phyloP scores from a whole-genome alignment of 2,329 filamentous ascomycete species.

The Fusarium globosum region DNA sequence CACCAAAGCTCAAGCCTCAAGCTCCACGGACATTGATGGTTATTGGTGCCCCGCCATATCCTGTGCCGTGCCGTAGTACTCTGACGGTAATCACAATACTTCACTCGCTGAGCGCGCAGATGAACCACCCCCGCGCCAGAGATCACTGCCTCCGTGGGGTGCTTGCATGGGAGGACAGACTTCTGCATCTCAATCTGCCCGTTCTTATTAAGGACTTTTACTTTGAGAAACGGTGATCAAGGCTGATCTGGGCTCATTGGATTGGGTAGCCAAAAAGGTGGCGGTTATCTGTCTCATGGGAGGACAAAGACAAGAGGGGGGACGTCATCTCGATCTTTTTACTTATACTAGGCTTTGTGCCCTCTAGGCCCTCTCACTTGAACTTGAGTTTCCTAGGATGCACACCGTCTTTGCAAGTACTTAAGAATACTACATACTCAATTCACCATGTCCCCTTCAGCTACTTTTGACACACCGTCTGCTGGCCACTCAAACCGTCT shows the following conservation, averaged over 20 bases:
- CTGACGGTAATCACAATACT: not conserved
- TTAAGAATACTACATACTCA: not conserved
- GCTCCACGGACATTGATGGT: conserved; percentile 12
- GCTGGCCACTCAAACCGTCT: conserved; percentile 39
- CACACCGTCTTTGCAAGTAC: conserved; percentile 25
- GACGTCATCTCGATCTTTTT: conserved; percentile 33
- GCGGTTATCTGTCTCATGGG: conserved; percentile 28
- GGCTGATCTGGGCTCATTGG: conserved; percentile 19
- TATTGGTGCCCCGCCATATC: conserved; percentile 21
- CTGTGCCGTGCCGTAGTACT: conserved; percentile 2
- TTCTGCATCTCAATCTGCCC: conserved; percentile 17
- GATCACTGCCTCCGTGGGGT: conserved; percentile 14
- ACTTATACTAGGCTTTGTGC: conserved; percentile 29
- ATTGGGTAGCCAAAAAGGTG: conserved; percentile 32
- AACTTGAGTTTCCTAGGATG: conserved; percentile 7
- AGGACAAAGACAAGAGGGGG: conserved; percentile 26
- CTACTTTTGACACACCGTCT: conserved; percentile 39
- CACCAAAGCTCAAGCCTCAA: conserved; percentile 2
- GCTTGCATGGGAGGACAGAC: conserved; percentile 26
- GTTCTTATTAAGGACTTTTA: conserved; percentile 34
- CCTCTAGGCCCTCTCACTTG: not conserved
- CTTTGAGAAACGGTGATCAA: conserved; percentile 30
- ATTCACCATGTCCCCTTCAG: conserved; percentile 46
- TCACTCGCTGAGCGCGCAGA: not conserved
- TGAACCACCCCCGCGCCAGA: conserved; percentile 26